Conservation (phyloP, 2,329 filamentous ascomycete genomes). For the Grosmannia penicillata region DNA sequence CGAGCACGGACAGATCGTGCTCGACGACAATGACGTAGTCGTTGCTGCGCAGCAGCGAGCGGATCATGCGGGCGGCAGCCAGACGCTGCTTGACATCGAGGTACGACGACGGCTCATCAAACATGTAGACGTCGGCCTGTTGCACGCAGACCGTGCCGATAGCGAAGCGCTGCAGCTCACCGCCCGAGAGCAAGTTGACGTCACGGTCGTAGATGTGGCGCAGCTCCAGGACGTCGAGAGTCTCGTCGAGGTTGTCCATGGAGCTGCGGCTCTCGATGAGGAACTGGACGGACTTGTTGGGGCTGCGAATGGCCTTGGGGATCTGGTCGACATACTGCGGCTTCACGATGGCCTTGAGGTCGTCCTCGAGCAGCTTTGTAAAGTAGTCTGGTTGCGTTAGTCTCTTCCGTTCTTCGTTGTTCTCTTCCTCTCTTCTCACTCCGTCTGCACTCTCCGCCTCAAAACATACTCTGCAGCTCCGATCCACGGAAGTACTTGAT, state of each 20-base stretch:
- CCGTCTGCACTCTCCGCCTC: not conserved
- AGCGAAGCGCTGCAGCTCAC: constrained; percentile 95
- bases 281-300: constrained; percentile 63
- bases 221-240: constrained; percentile 56
- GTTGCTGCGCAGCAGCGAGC: constrained; percentile 71
- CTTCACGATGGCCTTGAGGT: constrained; percentile 96
- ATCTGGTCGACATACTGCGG: constrained; percentile 99
- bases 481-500: constrained; percentile 97
- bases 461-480: constrained; percentile 71
- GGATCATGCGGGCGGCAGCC: constrained; percentile 80
- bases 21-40: constrained; percentile 98
- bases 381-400: constrained; percentile 63
- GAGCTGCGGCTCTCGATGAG: constrained; percentile 65
- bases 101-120: constrained; percentile 97
- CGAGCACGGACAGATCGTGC: constrained; percentile 95
- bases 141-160: constrained; percentile 94
- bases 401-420: no score
- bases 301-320: constrained; percentile 73
- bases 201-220: constrained; percentile 75
- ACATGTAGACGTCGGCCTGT: constrained; percentile 98
- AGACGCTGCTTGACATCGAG: constrained; percentile 99
- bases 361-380: constrained; percentile 92
- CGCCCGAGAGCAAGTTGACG: constrained; percentile 79
- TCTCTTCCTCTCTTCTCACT: no score
- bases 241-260: constrained; percentile 67